phyloP scores from a whole-genome alignment of 805 yeast species.

The Kuraishia hungarica region DNA sequence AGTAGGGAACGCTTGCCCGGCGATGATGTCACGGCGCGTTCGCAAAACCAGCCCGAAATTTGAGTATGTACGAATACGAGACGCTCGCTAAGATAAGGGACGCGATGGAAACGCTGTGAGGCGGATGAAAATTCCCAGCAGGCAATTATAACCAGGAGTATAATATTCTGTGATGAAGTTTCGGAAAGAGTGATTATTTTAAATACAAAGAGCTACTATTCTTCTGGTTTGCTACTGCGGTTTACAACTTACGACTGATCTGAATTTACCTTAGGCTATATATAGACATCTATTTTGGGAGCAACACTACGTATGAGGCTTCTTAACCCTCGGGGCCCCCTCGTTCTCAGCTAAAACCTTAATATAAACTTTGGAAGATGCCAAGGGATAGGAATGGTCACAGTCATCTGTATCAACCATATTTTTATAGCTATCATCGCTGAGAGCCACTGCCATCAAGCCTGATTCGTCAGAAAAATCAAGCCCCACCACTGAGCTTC shows the following conservation, averaged over 20 bases:
- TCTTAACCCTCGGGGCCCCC: neutral
- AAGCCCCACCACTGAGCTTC: constrained; percentile 11
- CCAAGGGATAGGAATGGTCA: constrained; percentile 10
- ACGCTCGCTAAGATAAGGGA: neutral
- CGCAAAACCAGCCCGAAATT: neutral
- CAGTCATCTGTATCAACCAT: constrained; percentile 12
- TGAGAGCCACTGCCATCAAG: constrained; percentile 27
- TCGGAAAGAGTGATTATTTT: no score
- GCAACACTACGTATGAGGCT: neutral
- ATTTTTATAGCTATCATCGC: constrained; percentile 34
- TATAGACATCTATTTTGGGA: neutral
- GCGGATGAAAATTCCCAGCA: neutral
- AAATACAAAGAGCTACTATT: no score
- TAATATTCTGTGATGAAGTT: no score
- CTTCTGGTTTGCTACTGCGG: no score
- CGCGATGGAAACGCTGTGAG: neutral
- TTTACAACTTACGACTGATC: no score
- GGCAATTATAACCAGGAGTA: neutral
- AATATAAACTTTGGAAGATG: constrained; percentile 8
- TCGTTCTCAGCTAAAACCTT: neutral
- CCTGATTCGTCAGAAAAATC: constrained; percentile 13
- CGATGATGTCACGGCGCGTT: neutral
- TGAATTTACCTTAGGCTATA: no score
- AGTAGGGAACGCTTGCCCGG: neutral
- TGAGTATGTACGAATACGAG: neutral